Base-by-base conservation (phyloP, 495 filamentous ascomycete genomes). In the Penicillium turbatum region DNA sequence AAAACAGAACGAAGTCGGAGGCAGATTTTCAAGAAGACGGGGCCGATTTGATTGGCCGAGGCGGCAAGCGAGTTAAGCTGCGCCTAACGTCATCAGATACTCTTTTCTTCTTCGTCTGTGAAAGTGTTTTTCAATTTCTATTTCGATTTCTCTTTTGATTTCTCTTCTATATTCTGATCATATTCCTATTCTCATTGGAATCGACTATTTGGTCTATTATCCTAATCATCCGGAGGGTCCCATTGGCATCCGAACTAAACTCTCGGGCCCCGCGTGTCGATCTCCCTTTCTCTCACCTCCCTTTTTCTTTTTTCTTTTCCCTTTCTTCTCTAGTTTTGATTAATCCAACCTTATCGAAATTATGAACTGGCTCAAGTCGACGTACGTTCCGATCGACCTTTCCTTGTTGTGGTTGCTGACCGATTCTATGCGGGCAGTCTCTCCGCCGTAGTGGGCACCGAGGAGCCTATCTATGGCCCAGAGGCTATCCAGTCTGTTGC, bases 391-490 rank as follows among this genome's bases (percentile, higher is more conserved):
- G 16, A 42, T 49, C 40, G 19, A 48, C 39, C 26, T 45, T 34
- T 36, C 30, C 53, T 30, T 38, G 27, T 27, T 49, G 30, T 52
- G 53, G 39, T 57, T 55, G 52, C 66, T 71, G 53, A 71, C 38
- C 54, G 38, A 51, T 56, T 55, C 13, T 31, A 48, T 54, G 45
- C 54, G 30, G 38, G 48, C 48, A 96, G 91, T 71, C 78, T 96
- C 69, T 88, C 92, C 67, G 85, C 90, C 69, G 90, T 95, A 59
- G 90, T 90, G 51, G 93, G 93, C 72, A 96, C 92, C 51, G 86
- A 92, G 69, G 93, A 98, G 77, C 95, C 93, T 53, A 88, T 95
- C 75, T 96, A 98, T 72, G 93, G 93, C 58, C 87, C 95, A 31
- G 82, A 85, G 12, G 92, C 91, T 59, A 88, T 97, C 66, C 87